Evolutionary conservation across 192 early-diverging fungal species (phyloP), one percentile per base, ranked within the genome.

Genomic region (Umbelopsis sp.): DNA sequence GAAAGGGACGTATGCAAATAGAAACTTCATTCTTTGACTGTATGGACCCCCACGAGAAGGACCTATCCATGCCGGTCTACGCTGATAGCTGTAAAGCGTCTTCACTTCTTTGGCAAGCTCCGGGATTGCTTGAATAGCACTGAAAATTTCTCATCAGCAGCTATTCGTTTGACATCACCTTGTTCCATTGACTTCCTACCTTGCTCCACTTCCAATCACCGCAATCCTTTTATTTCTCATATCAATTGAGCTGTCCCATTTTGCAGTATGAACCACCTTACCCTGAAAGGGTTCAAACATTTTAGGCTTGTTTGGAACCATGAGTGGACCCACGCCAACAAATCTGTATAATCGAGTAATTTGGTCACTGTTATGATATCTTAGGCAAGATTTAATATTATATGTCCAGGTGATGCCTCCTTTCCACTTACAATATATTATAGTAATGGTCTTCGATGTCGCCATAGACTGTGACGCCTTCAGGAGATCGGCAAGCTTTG

Each of bases 91-190:
- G 59, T 80, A 72, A 9, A 88, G 68, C 20, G 68, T 76, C 49
- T 73, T 72, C 47, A 76, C 83, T 49, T 74, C 69, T 34, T 80
- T 77, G 38, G 75, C 76, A 50, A 88, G 62, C 8, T 79, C 50
- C 8, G 87, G 87, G 4, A 86, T 80, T 7, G 74, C 77, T 50
- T 87, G 85, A 38, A 84, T 77, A 22, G 82, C 84, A 73, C 84
- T 85, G 31, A 9, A 31, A 31, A 12, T 24, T 29, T 41, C 10
- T 29, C 17, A 31, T 9, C 34, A 51, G 11, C 10, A 17, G 22
- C 45, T 29, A 24, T n/a, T 24, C 16, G 4, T 50, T 2, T 6
- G 10, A 4, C n/a, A n/a, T 14, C 26, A 20, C n/a, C 21, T 38
- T 62, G 21, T 17, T 45, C n/a, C 34, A 21, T 8, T 34, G 14